These are phyloP conservation scores for Tetrastigma voinierianum DNA, from an alignment of 164 flowering plant species.

Conservation along the genomic window DNA sequence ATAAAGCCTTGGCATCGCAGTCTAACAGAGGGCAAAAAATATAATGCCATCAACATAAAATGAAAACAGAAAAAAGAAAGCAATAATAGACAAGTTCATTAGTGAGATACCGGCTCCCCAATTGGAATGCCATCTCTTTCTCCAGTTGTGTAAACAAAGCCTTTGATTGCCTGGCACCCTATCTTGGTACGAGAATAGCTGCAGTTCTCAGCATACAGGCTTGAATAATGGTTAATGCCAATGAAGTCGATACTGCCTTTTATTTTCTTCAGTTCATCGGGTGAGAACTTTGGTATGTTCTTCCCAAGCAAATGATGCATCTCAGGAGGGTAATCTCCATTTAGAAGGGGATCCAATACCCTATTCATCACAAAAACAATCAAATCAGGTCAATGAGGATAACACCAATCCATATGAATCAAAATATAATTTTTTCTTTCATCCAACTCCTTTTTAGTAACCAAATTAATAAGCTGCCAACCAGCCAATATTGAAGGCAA, in stretches of 20 bases:
- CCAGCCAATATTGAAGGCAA: conserved; percentile 20
- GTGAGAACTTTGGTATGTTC: conserved; percentile 25
- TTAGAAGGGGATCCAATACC: conserved; percentile 41
- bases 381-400: no score
- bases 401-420: no score
- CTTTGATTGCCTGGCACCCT: neutral
- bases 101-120: conserved; percentile 9
- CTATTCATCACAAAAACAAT: conserved; percentile 10
- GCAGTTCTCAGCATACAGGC: conserved; percentile 27
- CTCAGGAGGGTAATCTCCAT: conserved; percentile 42
- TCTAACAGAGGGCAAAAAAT: conserved; percentile 9
- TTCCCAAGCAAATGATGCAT: conserved; percentile 26
- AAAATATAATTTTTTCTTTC: no score
- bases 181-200: conserved; percentile 6
- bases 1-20: conserved; percentile 13
- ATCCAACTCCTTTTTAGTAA: neutral
- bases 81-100: no score
- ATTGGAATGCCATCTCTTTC: conserved; percentile 19
- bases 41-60: no score
- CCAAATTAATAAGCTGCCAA: conserved; percentile 4
- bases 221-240: conserved; percentile 34
- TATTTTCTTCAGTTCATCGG: conserved; percentile 19
- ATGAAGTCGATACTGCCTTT: conserved; percentile 35
- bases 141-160: neutral
- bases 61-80: no score